Base-by-base conservation (phyloP, 257 asterid species). In the Petunia axillaris region DNA sequence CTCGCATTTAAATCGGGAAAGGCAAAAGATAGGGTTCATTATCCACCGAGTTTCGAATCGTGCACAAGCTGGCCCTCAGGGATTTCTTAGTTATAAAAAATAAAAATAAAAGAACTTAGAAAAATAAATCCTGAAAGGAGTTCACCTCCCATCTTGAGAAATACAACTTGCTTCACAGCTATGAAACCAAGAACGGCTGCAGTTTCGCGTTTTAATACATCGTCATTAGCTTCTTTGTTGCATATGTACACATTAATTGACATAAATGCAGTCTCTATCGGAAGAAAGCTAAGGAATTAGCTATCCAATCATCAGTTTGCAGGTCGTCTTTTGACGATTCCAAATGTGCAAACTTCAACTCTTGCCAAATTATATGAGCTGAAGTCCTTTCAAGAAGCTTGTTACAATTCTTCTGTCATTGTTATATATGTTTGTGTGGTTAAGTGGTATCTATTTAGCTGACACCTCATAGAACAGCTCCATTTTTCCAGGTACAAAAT, bases 201-300 rank as follows among this genome's bases (percentile, higher is more conserved):
- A 8, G 1, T 67, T 41, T 67, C 11, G 54, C 54, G 7, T 41
- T 41, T 14, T 41, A 16, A 67, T 41, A 41, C 75, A 67, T n/a
- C 43, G 38, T 8, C 43, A 40, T 66, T 66, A 40, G 6, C 53
- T 66, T 66, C 53, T 66, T 11, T 40, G 75, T 66, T 66, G 75
- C 38, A 41, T 67, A 54, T 9, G 2, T 40, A 65, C 54, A 15
- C 54, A 41, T 67, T 41, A 66, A 66, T 66, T 40, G 53, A 66
- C 75, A 40, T 44, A 64, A 64, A 39, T 64, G 70, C 46, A 38
- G 50, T 65, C 74, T 65, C 52, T 65, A 36, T 65, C 74, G 50
- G 40, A 52, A 40, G 74, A 40, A 39, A 65, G 52, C 74, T 65
- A 67, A 67, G 75, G 75, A 67, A 41, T 67, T 67, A 67, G 75